Evolutionary conservation across 441 rosid species (phyloP).

Genomic region (Codiaeum variegatum): DNA sequence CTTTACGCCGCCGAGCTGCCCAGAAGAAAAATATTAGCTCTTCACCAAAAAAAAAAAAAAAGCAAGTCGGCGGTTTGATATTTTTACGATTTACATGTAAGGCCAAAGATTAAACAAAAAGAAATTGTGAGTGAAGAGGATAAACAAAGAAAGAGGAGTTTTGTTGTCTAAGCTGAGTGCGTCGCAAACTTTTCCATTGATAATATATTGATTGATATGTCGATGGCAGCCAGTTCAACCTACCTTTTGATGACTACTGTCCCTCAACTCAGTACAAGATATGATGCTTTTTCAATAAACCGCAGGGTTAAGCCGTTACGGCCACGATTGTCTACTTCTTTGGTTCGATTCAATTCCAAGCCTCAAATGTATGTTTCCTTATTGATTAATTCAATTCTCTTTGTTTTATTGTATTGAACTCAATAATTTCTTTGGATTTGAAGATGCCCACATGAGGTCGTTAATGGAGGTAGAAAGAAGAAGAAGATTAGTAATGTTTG

Average conservation of each 20-base stretch:
- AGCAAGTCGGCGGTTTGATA: neutral
- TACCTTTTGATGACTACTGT: conserved; percentile 15
- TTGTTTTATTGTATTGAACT: neutral
- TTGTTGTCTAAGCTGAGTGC: neutral
- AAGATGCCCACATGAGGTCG: conserved; percentile 47
- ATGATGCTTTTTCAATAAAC: conserved; percentile 10
- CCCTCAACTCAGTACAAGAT: conserved; percentile 12
- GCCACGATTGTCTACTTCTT: conserved; percentile 18
- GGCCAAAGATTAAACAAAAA: neutral
- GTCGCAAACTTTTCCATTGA: neutral
- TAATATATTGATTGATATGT: neutral
- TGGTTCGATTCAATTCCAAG: neutral
- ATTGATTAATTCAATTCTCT: neutral
- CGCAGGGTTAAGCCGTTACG: conserved; percentile 1
- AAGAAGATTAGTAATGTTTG: conserved; percentile 17
- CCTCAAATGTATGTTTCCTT: conserved; percentile 14
- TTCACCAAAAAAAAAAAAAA: too few species aligned
- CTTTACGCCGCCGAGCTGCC: too few species aligned
- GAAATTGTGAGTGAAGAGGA: neutral
- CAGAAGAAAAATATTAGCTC: too few species aligned
- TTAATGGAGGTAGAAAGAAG: conserved; percentile 35
- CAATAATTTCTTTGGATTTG: conserved; percentile 11
- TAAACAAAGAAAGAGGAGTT: neutral
- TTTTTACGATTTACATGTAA: neutral
- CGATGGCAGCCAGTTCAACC: conserved; percentile 14